Percentiles rank a stretch among this genome's conserved stretches.
Conservation (phyloP, 2,329 filamentous ascomycete genomes). For the Elsinoe australis region DNA sequence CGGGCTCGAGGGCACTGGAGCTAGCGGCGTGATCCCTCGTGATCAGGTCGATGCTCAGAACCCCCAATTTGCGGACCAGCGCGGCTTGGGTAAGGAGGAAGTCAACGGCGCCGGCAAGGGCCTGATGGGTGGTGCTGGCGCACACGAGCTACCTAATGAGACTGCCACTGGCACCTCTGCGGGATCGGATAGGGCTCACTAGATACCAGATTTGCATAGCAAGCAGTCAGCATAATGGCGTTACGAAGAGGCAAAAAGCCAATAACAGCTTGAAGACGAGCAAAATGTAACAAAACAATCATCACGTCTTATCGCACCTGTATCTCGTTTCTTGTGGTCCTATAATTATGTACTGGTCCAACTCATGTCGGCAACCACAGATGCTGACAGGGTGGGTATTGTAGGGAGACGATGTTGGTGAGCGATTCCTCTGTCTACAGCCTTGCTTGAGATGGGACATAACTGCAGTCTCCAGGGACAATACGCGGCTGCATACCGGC, state of each 20-base stretch:
- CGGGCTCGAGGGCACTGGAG: constrained; percentile 41
- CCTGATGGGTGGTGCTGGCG: neutral
- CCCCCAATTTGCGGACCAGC: constrained; percentile 32
- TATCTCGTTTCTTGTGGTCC: too few relatives aligned
- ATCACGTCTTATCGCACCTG: too few relatives aligned
- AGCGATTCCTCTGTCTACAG: too few relatives aligned
- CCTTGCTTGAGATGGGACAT: too few relatives aligned
- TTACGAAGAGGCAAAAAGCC: neutral
- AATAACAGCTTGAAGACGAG: too few relatives aligned
- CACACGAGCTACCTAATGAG: neutral
- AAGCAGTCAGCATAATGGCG: neutral
- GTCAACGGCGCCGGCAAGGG: constrained; percentile 19
- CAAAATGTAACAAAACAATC: too few relatives aligned
- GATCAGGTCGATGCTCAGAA: constrained; percentile 28
- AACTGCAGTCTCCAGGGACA: too few relatives aligned
- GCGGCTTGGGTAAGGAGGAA: constrained; percentile 33
- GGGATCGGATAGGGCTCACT: neutral
- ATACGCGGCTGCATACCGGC: too few relatives aligned
- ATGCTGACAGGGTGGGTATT: too few relatives aligned
- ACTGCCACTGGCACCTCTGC: constrained; percentile 1
- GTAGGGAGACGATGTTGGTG: too few relatives aligned
- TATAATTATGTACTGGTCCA: too few relatives aligned
- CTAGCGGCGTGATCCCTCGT: constrained; percentile 23
- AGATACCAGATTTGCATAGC: neutral
- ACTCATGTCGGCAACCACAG: too few relatives aligned